These are phyloP conservation scores for Epithemia pelagica DNA, from an alignment of 108 stramenopile genomes.

Conservation along the genomic window DNA sequence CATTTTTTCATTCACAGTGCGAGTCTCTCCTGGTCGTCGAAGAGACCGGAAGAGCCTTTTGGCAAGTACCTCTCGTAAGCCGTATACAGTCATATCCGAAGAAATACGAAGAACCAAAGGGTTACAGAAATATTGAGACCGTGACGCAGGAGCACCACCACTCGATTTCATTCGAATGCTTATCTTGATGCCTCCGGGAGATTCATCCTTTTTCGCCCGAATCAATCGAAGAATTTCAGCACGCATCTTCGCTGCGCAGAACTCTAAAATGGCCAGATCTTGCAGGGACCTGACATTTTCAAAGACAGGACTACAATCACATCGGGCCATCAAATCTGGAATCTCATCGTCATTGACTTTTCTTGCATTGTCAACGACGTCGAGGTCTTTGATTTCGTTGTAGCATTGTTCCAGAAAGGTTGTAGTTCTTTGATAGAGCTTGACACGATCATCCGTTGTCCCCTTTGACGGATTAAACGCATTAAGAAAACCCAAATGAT, in stretches of 20 bases:
- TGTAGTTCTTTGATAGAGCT: conserved; percentile 43
- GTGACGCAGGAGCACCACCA: neutral
- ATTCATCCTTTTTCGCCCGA: conserved; percentile 18
- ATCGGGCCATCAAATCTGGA: conserved; percentile 29
- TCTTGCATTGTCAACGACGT: conserved; percentile 1
- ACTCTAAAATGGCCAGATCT: conserved; percentile 63
- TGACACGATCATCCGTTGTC: conserved; percentile 28
- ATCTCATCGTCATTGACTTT: conserved; percentile 11
- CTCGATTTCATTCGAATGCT: conserved; percentile 24
- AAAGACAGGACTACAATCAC: conserved; percentile 35
- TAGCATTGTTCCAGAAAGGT: conserved; percentile 47
- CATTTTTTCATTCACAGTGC: neutral
- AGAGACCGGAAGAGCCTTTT: conserved; percentile 26
- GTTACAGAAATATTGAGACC: conserved; percentile 12
- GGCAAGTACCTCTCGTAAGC: conserved; percentile 45
- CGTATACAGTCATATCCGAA: conserved; percentile 47
- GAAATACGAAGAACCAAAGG: conserved; percentile 57
- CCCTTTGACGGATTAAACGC: conserved; percentile 33
- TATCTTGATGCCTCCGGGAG: conserved; percentile 60
- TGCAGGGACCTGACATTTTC: conserved; percentile 30
- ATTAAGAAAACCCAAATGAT: conserved; percentile 1
- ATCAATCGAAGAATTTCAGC: conserved; percentile 15
- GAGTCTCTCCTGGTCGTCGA: neutral
- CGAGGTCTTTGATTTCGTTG: conserved; percentile 28
- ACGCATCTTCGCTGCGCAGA: conserved; percentile 36